A percentile compares a stretch with the other conserved stretches of the same genome.
Evolutionary conservation across 176 grass and related monocot genomes (phyloP).

Genomic region (Phyllostachys edulis): DNA sequence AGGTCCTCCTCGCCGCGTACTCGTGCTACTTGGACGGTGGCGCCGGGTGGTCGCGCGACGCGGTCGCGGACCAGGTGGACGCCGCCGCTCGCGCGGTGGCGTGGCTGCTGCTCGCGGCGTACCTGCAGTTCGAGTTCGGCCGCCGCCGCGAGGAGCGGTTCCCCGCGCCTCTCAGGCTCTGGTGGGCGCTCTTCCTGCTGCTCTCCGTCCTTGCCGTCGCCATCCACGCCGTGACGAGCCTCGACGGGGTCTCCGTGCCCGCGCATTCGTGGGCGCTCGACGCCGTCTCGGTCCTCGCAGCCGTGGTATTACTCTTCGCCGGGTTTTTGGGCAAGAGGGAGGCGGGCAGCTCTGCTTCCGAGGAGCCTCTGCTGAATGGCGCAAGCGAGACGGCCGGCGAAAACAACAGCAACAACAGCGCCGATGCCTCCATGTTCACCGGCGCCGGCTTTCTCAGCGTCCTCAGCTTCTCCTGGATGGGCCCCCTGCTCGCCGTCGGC

Average conservation of each 20-base stretch:
- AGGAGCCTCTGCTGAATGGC: conserved; percentile 73
- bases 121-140: conserved; percentile 46
- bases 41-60: conserved; percentile 37
- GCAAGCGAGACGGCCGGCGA: neutral
- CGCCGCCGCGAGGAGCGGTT: conserved; percentile 43
- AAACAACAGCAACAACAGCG: neutral
- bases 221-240: conserved; percentile 17
- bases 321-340: conserved; percentile 38
- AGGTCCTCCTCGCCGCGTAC: conserved; percentile 26
- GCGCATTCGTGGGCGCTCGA: conserved; percentile 53
- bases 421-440: conserved; percentile 43
- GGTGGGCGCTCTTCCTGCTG: conserved; percentile 62
- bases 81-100: conserved; percentile 36
- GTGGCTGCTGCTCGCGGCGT: conserved; percentile 60
- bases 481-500: conserved; percentile 53
- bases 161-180: conserved; percentile 51
- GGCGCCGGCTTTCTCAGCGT: conserved; percentile 63
- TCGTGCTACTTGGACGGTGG: conserved; percentile 25
- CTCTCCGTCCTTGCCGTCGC: conserved; percentile 40
- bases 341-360: conserved; percentile 2
- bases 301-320: conserved; percentile 31
- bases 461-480: conserved; percentile 83
- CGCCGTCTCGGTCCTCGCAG: conserved; percentile 31
- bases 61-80: conserved; percentile 27
- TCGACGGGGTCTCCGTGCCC: conserved; percentile 26